Evolutionary conservation across 1,284 basidiomycete species (phyloP).

Genomic region (Heterobasidion irregulare): DNA sequence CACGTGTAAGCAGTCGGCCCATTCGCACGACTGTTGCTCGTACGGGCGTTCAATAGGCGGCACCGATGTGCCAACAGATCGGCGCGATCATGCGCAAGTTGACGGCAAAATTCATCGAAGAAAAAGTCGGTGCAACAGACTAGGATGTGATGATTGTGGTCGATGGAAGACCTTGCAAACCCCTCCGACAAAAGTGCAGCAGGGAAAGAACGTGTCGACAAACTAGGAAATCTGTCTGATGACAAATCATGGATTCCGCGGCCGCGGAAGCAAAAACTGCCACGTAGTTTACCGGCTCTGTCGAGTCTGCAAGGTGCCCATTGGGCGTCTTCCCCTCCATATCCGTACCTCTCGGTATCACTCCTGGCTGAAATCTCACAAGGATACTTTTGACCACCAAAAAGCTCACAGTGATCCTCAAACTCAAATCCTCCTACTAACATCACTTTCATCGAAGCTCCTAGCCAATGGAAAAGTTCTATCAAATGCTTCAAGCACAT

Average conservation of each 20-base stretch:
- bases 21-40: constrained; percentile 3
- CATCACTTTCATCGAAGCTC: no score
- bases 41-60: background rate
- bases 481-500: no score
- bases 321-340: no score
- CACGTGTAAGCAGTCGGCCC: constrained; percentile 2
- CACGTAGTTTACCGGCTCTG: background rate
- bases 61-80: background rate
- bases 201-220: background rate
- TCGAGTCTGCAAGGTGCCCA: no score
- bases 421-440: no score
- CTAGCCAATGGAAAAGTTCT: no score
- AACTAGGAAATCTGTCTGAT: background rate
- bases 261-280: background rate
- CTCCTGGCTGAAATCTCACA: no score
- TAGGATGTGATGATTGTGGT: background rate
- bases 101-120: background rate
- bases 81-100: background rate
- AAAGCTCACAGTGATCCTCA: no score
- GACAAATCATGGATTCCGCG: background rate
- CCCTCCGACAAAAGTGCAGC: background rate
- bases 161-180: background rate
- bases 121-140: background rate
- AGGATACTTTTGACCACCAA: no score
- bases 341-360: no score